phyloP scores from a whole-genome alignment of 768 basidiomycete genomes.

The Suillus lakei region DNA sequence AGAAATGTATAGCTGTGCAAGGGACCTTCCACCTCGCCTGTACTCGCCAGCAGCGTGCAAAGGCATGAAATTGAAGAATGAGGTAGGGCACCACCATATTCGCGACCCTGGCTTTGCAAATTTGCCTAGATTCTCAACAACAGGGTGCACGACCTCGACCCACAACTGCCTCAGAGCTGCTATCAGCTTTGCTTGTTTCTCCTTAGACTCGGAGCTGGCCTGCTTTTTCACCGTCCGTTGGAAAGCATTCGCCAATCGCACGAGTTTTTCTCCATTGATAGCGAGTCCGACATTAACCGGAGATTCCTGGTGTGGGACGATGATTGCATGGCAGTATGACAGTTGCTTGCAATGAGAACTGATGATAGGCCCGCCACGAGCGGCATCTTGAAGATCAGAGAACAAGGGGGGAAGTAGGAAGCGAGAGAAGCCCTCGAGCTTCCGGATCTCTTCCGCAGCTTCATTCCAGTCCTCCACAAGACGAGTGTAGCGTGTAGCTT shows the following conservation, averaged over 20 bases:
- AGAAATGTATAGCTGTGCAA: slow-evolving; percentile 3
- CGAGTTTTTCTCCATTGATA: background rate
- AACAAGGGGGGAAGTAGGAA: slow-evolving; percentile 19
- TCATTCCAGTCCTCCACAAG: slow-evolving; percentile 15
- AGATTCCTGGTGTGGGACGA: slow-evolving; percentile 3
- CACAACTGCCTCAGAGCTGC: slow-evolving; percentile 16
- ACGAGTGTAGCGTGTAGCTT: background rate
- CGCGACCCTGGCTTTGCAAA: background rate
- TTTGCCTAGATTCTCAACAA: background rate
- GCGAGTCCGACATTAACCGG: background rate
- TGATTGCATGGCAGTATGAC: slow-evolving; percentile 12
- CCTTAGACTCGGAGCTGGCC: background rate
- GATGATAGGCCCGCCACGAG: slow-evolving; percentile 8
- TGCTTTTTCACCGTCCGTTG: background rate
- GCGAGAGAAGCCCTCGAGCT: slow-evolving; percentile 15
- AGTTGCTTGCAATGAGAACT: slow-evolving; percentile 4
- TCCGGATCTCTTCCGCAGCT: slow-evolving; percentile 14
- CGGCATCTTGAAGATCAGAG: slow-evolving; percentile 10
- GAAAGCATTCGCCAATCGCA: background rate
- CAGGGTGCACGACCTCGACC: slow-evolving; percentile 14
- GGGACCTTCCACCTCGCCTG: background rate
- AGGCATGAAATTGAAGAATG: slow-evolving; percentile 32
- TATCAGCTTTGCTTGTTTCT: background rate
- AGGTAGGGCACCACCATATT: slow-evolving; percentile 12
- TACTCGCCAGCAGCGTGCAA: slow-evolving; percentile 40